Evolutionary conservation across 768 basidiomycete species (phyloP).

Genomic region (Boletellus sp.): DNA sequence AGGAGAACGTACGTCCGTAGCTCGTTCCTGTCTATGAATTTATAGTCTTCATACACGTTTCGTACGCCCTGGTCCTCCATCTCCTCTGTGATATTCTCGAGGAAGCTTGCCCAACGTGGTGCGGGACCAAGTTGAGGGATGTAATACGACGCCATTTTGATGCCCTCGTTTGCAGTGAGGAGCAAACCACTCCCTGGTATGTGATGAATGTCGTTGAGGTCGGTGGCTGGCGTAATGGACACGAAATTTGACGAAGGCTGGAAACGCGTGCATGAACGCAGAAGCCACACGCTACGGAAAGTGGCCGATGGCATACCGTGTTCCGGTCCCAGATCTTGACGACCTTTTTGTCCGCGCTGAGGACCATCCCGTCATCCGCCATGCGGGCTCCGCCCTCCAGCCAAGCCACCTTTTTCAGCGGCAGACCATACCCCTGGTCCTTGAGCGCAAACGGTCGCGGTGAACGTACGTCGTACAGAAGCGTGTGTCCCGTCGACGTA

Average conservation of each 20-base stretch:
- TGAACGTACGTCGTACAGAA: slow-evolving; percentile 92
- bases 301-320: slow-evolving; percentile 47
- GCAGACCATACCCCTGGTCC: slow-evolving; percentile 95
- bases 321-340: slow-evolving; percentile 95
- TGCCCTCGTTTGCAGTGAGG: slow-evolving; percentile 94
- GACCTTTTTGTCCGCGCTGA: slow-evolving; percentile 95
- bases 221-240: slow-evolving; percentile 86
- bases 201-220: slow-evolving; percentile 89
- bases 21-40: slow-evolving; percentile 88
- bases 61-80: slow-evolving; percentile 85
- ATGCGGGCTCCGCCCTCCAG: slow-evolving; percentile 81
- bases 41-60: slow-evolving; percentile 92
- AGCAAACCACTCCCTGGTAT: slow-evolving; percentile 85
- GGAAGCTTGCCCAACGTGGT: slow-evolving; percentile 94
- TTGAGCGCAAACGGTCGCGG: slow-evolving; percentile 81
- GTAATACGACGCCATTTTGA: slow-evolving; percentile 91
- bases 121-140: slow-evolving; percentile 96
- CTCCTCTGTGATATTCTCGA: slow-evolving; percentile 98
- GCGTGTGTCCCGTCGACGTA: slow-evolving; percentile 90
- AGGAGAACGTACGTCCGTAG: slow-evolving; percentile 65
- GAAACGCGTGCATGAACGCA: neutral
- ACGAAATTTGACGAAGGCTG: slow-evolving; percentile 85
- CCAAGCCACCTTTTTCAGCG: slow-evolving; percentile 83
- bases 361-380: slow-evolving; percentile 83
- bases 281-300: neutral